A percentile compares a stretch with the other conserved stretches of the same genome.
These are phyloP conservation scores for Aegilops longissima DNA, from an alignment of 176 grass and related monocot species.

Conservation along the genomic window DNA sequence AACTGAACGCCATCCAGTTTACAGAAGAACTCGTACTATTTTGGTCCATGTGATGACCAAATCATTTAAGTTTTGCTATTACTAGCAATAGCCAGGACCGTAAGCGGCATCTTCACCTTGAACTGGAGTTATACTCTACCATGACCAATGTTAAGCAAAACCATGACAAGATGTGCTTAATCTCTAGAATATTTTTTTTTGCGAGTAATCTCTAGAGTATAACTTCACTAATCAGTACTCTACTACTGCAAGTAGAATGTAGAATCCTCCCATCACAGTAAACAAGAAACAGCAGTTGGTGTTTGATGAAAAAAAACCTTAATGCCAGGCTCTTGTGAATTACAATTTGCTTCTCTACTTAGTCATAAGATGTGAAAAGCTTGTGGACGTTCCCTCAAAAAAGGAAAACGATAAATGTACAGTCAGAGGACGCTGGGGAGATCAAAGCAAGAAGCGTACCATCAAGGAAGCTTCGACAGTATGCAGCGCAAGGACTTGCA, in stretches of 20 bases:
- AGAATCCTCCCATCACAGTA: not conserved
- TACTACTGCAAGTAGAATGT: not conserved
- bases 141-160: not conserved
- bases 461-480: slow-evolving; percentile 37
- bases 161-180: not conserved
- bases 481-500: slow-evolving; percentile 41
- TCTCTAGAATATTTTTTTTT: not conserved
- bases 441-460: slow-evolving; percentile 15
- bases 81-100: not conserved
- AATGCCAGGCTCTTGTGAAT: not conserved
- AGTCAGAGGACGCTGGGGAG: not conserved
- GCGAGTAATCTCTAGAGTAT: not conserved
- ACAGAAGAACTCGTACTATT: not conserved
- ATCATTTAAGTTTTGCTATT: slow-evolving; percentile 1
- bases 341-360: not conserved
- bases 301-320: not conserved
- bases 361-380: not conserved
- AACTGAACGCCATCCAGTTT: not conserved
- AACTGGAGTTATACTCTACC: not conserved
- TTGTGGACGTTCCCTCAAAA: not conserved
- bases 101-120: not conserved
- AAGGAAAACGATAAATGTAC: not conserved
- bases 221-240: not conserved
- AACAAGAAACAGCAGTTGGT: not conserved
- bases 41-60: slow-evolving; percentile 11